Evolutionary conservation across 345 rosid species (phyloP).

Genomic region (Erodium maritimum): DNA sequence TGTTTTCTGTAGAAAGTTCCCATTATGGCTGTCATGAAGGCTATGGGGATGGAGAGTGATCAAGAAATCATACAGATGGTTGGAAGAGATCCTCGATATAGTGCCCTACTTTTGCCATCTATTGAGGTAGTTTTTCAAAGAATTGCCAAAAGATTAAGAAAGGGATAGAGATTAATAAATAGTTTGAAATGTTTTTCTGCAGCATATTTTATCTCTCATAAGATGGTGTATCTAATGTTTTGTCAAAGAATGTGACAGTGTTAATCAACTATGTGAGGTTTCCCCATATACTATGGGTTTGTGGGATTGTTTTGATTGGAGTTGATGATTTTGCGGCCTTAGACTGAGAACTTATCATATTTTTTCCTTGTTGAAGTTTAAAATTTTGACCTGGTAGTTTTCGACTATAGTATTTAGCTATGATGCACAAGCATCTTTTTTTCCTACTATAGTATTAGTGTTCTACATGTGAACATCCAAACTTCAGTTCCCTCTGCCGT

Average conservation of each 20-base stretch:
- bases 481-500: too few relatives aligned
- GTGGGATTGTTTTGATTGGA: not conserved
- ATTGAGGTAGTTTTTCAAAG: conserved; percentile 87
- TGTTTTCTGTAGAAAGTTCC: conserved; percentile 43
- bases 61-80: conserved; percentile 94
- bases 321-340: not conserved
- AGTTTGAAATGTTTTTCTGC: not conserved
- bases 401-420: too few relatives aligned
- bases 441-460: too few relatives aligned
- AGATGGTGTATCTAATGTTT: too few relatives aligned
- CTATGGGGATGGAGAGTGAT: conserved; percentile 97
- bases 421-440: too few relatives aligned
- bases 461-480: too few relatives aligned
- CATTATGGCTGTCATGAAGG: conserved; percentile 75
- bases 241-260: not conserved
- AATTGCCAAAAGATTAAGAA: not conserved
- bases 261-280: not conserved
- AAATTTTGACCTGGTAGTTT: too few relatives aligned
- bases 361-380: not conserved
- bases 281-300: not conserved
- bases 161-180: not conserved
- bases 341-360: not conserved
- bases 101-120: conserved; percentile 67
- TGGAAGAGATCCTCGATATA: conserved; percentile 86
- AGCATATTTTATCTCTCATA: too few relatives aligned